Conservation (phyloP, 805 yeast genomes). For the Hanseniaspora vineae region DNA sequence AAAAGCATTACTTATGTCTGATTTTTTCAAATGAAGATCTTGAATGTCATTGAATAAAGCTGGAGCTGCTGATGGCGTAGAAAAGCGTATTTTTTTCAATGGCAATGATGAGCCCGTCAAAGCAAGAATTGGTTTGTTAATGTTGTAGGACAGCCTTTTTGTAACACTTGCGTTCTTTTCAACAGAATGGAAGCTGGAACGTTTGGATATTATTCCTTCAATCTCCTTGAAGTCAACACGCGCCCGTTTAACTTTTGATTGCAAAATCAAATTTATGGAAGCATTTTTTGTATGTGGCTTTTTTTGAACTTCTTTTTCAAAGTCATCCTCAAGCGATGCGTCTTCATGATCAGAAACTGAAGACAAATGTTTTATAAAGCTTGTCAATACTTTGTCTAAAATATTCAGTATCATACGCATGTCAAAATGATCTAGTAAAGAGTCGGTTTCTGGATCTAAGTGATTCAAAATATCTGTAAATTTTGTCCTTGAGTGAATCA, state of each 20-base stretch:
- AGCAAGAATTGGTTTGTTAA: no score
- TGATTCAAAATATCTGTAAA: neutral
- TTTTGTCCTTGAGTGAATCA: neutral
- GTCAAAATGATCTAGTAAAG: neutral
- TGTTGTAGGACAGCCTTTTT: no score
- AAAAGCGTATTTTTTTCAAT: no score
- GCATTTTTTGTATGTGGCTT: no score
- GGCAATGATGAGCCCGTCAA: no score
- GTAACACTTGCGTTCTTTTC: no score
- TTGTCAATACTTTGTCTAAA: neutral
- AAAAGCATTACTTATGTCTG: conserved; percentile 13
- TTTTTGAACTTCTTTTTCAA: no score
- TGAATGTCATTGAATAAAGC: neutral
- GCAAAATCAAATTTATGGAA: neutral
- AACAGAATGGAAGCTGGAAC: neutral
- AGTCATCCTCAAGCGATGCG: neutral
- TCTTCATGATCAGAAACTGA: neutral
- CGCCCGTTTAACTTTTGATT: neutral
- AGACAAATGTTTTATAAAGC: neutral
- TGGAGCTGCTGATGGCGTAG: no score
- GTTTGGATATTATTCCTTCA: neutral
- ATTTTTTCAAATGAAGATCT: conserved; percentile 4
- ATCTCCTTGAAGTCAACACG: neutral
- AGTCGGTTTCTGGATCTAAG: neutral
- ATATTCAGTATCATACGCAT: neutral